Evolutionary conservation across 2,329 filamentous ascomycete genomes (phyloP), one percentile per base, ranked within the genome.

Genomic region (Ceratocystis lukuohia): DNA sequence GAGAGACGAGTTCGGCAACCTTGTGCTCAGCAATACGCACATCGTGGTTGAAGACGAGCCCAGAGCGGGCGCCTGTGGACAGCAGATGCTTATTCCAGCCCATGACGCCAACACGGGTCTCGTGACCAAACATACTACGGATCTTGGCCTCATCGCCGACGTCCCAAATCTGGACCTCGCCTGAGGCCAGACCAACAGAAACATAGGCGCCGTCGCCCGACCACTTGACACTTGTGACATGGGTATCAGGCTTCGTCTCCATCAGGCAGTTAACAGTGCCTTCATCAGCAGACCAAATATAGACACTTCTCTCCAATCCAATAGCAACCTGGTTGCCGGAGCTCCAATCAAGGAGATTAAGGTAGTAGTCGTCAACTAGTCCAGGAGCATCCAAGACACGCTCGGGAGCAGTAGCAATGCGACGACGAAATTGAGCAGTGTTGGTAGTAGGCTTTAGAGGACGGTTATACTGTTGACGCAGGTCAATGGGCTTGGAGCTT

Each of bases 121-220:
- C 93, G 74, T 99, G 94, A 68, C 94, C 94, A 75, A 91, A 89
- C 94, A 99, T 99, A 82, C 91, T 96, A 76, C 94, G 92, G 68
- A 99, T 88, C 83, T 97, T 97, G 74, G 86, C 88, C 69, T 88
- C 86, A 76, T 99, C 94, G 72, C 96, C 89, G 33, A 96, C 93
- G 73, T 97, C 94, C 93, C 94, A 99, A 78, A 99, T 99, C 79
- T 99, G 94, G 46, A 99, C 91, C 76, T 99, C 94, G 68, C 94
- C 94, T 46, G 91, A 91, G 69, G 92, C 93, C 63, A 99, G 88
- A 69, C 94, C 94, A 71, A 97, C 92, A 70, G 92, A 88, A 70
- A 99, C 92, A 74, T 99, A 97, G 41, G 93, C 92, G 68, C 94
- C 94, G 73, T 99, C 94, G 63, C 89, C 91, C 69, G 92, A 96